phyloP scores from a whole-genome alignment of 2,329 filamentous ascomycete genomes.

The Penicillium sp. region DNA sequence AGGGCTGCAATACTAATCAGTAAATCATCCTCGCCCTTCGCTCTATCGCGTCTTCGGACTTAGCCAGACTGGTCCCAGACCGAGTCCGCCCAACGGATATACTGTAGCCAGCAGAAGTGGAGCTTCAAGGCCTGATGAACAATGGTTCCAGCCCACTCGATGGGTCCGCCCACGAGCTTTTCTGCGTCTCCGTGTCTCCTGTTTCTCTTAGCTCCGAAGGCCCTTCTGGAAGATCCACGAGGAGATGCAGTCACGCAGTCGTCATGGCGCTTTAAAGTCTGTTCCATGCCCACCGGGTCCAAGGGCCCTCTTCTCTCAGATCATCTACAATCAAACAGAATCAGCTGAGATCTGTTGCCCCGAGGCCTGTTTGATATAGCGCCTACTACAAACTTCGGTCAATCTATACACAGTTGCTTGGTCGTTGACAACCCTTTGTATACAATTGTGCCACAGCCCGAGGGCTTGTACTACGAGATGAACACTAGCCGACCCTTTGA shows the following conservation, averaged over 20 bases:
- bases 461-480: neutral
- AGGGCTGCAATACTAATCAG: neutral
- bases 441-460: neutral
- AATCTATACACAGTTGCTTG: neutral
- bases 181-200: neutral
- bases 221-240: conserved; percentile 4
- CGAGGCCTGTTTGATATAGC: neutral
- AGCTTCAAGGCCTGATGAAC: neutral
- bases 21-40: neutral
- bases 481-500: conserved; percentile 11
- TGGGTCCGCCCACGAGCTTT: conserved; percentile 1
- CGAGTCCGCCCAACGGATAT: neutral
- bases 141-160: neutral
- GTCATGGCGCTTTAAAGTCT: conserved; percentile 8
- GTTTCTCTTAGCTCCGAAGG: conserved; percentile 8
- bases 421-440: too few species aligned
- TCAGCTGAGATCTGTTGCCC: neutral
- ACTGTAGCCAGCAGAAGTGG: neutral
- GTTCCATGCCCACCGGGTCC: neutral
- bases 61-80: neutral
- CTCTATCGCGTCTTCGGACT: conserved; percentile 8
- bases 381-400: neutral
- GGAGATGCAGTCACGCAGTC: neutral
- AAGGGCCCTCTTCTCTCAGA: neutral
- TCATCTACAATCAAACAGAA: neutral